Evolutionary conservation across 768 basidiomycete species (phyloP), one percentile per base, ranked within the genome.

Genomic region (Agaricus sinodeliciosus): DNA sequence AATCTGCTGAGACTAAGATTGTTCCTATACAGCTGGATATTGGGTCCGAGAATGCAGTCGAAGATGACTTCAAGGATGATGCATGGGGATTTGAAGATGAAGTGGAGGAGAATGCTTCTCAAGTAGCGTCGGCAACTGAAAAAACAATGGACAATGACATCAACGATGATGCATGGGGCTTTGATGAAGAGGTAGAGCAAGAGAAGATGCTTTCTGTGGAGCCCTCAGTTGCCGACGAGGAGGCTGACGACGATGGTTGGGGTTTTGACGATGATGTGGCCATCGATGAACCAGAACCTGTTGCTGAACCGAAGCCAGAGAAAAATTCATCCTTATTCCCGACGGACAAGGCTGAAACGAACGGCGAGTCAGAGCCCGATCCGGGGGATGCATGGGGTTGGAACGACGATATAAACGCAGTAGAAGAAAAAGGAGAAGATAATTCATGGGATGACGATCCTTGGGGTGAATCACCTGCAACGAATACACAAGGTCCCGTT

Each of bases 341-440:
- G 6, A 16, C 51, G 46, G 44, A 36, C 44, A 18, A 45, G 40
- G 39, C 26, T 40, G 46, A 55, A 58, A 57, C 44, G 9, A 55
- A 58, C 19, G 59, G 49, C 13, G 62, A 65, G 11, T 58, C 62
- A 4, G 74, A 74, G 22, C 65, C 71, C 12, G 77, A 80, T 57
- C 66, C 79, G 8, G 70, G 66, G 13, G 82, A 85, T 58, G 81
- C 86, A 0, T 91, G 90, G 89, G 90, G 84, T 2, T 89, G 82
- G 82, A 82, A 87, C 36, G 80, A 82, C 39, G 80, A 81, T 27
- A 73, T 73, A 11, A 72, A 68, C 5, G 46, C 62, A 7, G 36
- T 9, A 4, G 51, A 26, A 28, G 54, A 39, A 11, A 36, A 25
- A 18, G 25, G 12, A 18, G 78, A 76, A 53, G 77, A 79, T 49